Base-by-base conservation (phyloP, 257 asterid species). In the Solanum sitiens region DNA sequence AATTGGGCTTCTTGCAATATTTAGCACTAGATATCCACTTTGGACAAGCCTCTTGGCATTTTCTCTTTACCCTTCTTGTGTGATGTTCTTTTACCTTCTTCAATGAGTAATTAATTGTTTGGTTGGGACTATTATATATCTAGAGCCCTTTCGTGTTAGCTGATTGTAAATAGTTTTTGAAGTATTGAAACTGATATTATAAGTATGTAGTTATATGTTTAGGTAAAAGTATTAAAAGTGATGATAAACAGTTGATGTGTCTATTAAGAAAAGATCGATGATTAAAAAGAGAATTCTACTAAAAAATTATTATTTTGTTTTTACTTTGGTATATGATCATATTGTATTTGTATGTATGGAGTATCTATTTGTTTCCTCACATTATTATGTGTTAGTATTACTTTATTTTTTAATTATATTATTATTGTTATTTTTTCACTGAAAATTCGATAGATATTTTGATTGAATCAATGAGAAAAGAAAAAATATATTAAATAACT, bases 11-110 rank as follows among this genome's bases (percentile, higher is more conserved):
- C 84, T 93, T 61, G 96, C 96, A 21, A 90, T 76, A 89, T 72
- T 89, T 21, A 50, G 85, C 85, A 72, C 74, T 44, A 89, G 91
- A 21, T 94, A 93, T 90, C 92, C 92, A 70, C 88, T 92, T 10
- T 92, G 95, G 96, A 92, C 96, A 63, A 89, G 91, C 91, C 27
- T 94, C 67, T 77, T 91, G 11, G 94, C 95, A 32, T 90, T 93
- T 87, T 61, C 86, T 40, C 92, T 94, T 79, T 94, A 92, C 70
- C 94, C 95, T 30, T 35, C 92, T 85, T 92, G 94, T 27, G 68
- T 94, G 45, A 88, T 91, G 47, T 25, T 92, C 72, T 94, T 84
- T 67, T 92, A 90, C 39, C 90, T 92, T 87, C 91, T 87, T 65
- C 94, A 93, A 56, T 88, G 82, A 67, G 13, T 50, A 15, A 50